Evolutionary conservation across 164 flowering plant genomes (phyloP).

Genomic region (Piper longum): DNA sequence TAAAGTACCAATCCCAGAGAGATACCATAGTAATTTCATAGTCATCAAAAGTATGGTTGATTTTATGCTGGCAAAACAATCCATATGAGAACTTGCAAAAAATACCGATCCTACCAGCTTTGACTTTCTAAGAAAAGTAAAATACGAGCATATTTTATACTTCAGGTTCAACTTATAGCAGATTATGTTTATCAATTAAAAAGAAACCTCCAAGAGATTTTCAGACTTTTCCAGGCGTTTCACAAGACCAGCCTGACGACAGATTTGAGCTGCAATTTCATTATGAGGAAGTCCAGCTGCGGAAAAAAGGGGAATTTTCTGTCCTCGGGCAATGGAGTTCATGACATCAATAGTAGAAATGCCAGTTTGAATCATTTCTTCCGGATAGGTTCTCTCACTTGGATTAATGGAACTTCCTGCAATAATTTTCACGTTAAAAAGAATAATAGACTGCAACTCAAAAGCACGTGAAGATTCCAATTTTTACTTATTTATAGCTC

Average conservation of each 20-base stretch:
- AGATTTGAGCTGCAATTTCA: constrained; percentile 97
- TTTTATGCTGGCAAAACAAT: too few species aligned
- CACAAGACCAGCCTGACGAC: constrained; percentile 96
- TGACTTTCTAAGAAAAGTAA: too few species aligned
- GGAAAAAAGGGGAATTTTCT: constrained; percentile 92
- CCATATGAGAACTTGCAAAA: too few species aligned
- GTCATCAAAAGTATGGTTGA: too few species aligned
- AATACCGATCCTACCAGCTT: too few species aligned
- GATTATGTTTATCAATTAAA: not conserved
- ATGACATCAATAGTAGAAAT: constrained; percentile 98
- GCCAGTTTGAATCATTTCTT: constrained; percentile 99
- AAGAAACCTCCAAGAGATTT: constrained; percentile 50
- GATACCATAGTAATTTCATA: too few species aligned
- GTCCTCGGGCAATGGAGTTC: constrained; percentile 99
- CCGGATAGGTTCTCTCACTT: constrained; percentile 98
- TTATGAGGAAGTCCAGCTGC: constrained; percentile 99
- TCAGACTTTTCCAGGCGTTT: constrained; percentile 75
- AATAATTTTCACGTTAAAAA: not conserved
- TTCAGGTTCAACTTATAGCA: too few species aligned
- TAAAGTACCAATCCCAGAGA: too few species aligned
- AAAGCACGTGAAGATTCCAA: not conserved
- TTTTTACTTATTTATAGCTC: constrained; percentile 2
- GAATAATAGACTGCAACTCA: not conserved
- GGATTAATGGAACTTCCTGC: constrained; percentile 96
- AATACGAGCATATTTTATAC: too few species aligned